phyloP scores from a whole-genome alignment of 169 alveolate species.

The Plasmodium fragile region DNA sequence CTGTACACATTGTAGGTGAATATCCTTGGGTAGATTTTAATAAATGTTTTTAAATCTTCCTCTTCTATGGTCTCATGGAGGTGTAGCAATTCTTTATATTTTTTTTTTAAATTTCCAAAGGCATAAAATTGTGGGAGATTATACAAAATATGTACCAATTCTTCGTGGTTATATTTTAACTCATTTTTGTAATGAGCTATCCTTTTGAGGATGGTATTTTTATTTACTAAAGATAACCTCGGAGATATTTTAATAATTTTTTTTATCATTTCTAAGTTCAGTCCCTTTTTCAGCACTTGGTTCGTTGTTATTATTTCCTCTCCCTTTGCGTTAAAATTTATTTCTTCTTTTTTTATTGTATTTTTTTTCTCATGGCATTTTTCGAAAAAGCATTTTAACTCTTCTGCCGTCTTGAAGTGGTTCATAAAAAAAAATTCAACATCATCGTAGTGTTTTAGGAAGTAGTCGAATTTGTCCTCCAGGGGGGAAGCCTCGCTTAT shows the following conservation, averaged over 20 bases:
- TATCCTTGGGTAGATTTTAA: constrained; percentile 78
- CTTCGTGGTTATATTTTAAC: constrained; percentile 31
- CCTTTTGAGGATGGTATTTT: constrained; percentile 44
- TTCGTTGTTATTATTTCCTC: constrained; percentile 27
- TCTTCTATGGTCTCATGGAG: constrained; percentile 60
- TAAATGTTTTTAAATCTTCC: constrained; percentile 76
- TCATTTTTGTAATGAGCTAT: constrained; percentile 70
- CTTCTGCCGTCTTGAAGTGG: constrained; percentile 41
- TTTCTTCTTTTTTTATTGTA: constrained; percentile 29
- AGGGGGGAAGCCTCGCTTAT: not conserved
- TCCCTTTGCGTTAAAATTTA: constrained; percentile 40
- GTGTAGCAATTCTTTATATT: constrained; percentile 68
- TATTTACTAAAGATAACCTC: constrained; percentile 59
- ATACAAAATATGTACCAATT: constrained; percentile 50
- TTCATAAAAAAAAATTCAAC: constrained; percentile 32
- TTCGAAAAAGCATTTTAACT: constrained; percentile 46
- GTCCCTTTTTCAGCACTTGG: constrained; percentile 23
- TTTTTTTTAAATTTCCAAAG: constrained; percentile 73
- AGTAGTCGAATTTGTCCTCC: constrained; percentile 19
- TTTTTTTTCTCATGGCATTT: constrained; percentile 21
- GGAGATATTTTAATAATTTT: constrained; percentile 55
- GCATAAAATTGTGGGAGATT: constrained; percentile 66
- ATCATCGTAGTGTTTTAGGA: constrained; percentile 44
- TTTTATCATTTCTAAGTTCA: constrained; percentile 72
- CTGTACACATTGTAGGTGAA: constrained; percentile 80